Evolutionary conservation across 352 stramenopile genomes (phyloP).

Genomic region (Phytopythium helicoides): DNA sequence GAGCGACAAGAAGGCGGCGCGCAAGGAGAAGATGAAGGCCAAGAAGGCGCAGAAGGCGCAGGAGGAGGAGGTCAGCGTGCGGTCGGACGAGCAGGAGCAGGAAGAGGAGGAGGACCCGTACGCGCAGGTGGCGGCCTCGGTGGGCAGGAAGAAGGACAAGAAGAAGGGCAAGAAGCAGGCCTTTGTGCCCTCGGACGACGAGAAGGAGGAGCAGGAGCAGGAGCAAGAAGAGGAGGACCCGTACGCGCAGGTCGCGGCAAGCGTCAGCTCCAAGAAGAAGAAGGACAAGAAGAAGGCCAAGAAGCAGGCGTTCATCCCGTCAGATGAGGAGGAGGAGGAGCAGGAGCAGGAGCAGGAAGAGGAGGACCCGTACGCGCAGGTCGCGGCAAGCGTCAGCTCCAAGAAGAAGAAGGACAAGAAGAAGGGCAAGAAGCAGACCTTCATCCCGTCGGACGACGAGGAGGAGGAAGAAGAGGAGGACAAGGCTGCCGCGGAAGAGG

Average conservation of each 20-base stretch:
- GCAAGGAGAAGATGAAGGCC: conserved; percentile 73
- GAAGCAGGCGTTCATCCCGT: conserved; percentile 30
- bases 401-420: conserved; percentile 69
- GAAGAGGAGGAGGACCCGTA: conserved; percentile 52
- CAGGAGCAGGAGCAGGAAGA: conserved; percentile 38
- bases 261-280: conserved; percentile 38
- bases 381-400: conserved; percentile 46
- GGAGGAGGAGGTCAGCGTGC: conserved; percentile 32
- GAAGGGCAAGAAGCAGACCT: conserved; percentile 49
- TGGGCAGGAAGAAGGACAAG: conserved; percentile 76
- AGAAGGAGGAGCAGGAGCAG: conserved; percentile 22
- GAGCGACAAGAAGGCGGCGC: conserved; percentile 73
- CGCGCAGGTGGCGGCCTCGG: conserved; percentile 44
- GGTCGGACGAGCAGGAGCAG: conserved; percentile 23
- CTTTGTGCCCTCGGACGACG: conserved; percentile 35
- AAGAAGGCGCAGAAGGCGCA: conserved; percentile 55
- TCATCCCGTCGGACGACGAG: conserved; percentile 38
- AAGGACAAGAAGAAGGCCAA: conserved; percentile 73
- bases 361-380: conserved; percentile 59
- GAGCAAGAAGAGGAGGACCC: conserved; percentile 29
- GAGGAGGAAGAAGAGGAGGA: conserved; percentile 44
- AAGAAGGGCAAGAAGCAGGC: conserved; percentile 66
- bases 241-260: conserved; percentile 35
- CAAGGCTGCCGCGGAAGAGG: conserved; percentile 29
- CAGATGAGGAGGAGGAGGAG: conserved; percentile 38